Percentiles rank a stretch among this genome's conserved stretches.
These are phyloP conservation scores for Alloteropsis angusta DNA, from an alignment of 202 grass and related monocot genomes.

Conservation along the genomic window DNA sequence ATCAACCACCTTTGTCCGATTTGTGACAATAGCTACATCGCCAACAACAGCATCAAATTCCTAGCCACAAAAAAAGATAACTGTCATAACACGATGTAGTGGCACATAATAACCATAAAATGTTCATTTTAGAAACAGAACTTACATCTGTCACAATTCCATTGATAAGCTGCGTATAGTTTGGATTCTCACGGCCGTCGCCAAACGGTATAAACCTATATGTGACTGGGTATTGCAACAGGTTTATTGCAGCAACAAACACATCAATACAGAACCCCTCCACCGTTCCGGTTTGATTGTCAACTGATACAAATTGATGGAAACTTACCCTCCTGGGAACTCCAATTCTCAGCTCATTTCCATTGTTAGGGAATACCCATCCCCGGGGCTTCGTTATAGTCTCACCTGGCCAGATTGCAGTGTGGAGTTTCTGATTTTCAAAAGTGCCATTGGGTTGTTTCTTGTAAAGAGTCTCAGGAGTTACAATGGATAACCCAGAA, in stretches of 20 bases:
- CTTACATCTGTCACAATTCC: constrained; percentile 57
- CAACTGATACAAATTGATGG: constrained; percentile 45
- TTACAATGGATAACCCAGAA: constrained; percentile 51
- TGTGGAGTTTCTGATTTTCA: constrained; percentile 36
- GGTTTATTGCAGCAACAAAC: constrained; percentile 63
- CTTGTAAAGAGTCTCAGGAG: constrained; percentile 58
- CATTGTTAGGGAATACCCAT: constrained; percentile 77
- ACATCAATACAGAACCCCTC: constrained; percentile 74
- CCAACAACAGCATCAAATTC: constrained; percentile 69
- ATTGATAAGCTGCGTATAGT: constrained; percentile 41
- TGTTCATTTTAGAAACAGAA: constrained; percentile 21
- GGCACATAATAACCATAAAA: neutral
- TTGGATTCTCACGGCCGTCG: constrained; percentile 53
- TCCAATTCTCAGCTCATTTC: constrained; percentile 61
- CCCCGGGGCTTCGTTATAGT: constrained; percentile 48
- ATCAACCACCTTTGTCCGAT: constrained; percentile 70
- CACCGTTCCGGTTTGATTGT: constrained; percentile 27
- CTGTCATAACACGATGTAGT: neutral
- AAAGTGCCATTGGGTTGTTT: constrained; percentile 33
- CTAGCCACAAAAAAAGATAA: constrained; percentile 23
- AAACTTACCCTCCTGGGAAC: constrained; percentile 64
- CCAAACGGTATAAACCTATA: constrained; percentile 60
- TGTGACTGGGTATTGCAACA: constrained; percentile 59
- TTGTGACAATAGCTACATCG: constrained; percentile 64
- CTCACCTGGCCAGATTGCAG: constrained; percentile 69